These are phyloP conservation scores for Pezicula neosporulosa DNA, from an alignment of 2,329 filamentous ascomycete genomes.

Conservation along the genomic window DNA sequence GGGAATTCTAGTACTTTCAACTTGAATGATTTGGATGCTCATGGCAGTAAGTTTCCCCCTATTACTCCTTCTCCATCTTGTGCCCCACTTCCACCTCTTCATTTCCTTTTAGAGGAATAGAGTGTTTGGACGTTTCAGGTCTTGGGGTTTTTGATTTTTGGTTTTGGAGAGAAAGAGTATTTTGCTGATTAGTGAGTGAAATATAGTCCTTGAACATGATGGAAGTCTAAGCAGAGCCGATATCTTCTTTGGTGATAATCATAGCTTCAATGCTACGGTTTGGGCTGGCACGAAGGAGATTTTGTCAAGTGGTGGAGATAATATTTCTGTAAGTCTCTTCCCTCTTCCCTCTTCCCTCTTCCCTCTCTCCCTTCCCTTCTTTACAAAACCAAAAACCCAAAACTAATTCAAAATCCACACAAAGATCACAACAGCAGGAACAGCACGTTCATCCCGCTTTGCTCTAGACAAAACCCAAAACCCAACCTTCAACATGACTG, in stretches of 20 bases:
- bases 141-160: too few relatives aligned
- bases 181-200: too few relatives aligned
- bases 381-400: too few relatives aligned
- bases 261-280: constrained; percentile 9
- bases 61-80: too few relatives aligned
- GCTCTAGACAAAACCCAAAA: constrained; percentile 1
- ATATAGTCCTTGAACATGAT: constrained; percentile 9
- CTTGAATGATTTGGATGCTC: constrained; percentile 7
- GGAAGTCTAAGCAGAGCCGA: constrained; percentile 8
- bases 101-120: too few relatives aligned
- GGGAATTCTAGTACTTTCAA: constrained; percentile 8
- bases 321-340: background rate
- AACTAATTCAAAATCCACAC: too few relatives aligned
- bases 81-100: too few relatives aligned
- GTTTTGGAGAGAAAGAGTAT: too few relatives aligned
- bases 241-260: constrained; percentile 8
- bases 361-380: too few relatives aligned
- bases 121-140: too few relatives aligned
- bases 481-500: constrained; percentile 9
- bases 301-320: constrained; percentile 1
- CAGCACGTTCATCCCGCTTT: constrained; percentile 1
- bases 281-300: constrained; percentile 2
- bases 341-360: too few relatives aligned
- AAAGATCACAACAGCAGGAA: background rate
- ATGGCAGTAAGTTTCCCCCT: constrained; percentile 1